phyloP scores from a whole-genome alignment of 2,329 filamentous ascomycete species.

The Aspergillus ochraceus region DNA sequence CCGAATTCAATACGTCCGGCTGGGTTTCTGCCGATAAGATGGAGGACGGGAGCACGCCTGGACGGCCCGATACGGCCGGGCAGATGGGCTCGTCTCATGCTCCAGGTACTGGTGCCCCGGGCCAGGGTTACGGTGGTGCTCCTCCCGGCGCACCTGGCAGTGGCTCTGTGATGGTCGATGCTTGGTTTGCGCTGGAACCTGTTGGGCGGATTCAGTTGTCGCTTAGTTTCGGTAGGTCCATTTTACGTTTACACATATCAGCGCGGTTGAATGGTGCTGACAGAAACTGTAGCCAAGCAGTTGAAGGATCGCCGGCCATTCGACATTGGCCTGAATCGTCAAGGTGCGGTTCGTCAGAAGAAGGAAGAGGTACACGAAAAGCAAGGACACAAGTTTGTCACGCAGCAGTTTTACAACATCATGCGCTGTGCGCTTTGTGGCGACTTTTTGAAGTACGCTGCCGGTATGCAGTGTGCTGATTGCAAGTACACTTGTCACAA shows the following conservation, averaged over 20 bases:
- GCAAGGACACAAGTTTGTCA: slow-evolving; percentile 98
- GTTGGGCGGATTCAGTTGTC: slow-evolving; percentile 89
- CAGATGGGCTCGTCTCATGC: slow-evolving; percentile 40
- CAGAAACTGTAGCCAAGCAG: slow-evolving; percentile 65
- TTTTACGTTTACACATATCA: neutral
- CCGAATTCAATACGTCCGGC: slow-evolving; percentile 88
- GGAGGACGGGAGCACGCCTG: slow-evolving; percentile 58
- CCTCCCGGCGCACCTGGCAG: slow-evolving; percentile 28
- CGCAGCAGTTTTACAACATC: slow-evolving; percentile 99
- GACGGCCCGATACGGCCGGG: slow-evolving; percentile 57
- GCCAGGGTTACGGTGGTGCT: slow-evolving; percentile 31
- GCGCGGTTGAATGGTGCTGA: slow-evolving; percentile 16
- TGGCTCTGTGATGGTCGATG: slow-evolving; percentile 63
- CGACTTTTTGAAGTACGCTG: slow-evolving; percentile 97
- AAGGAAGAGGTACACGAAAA: slow-evolving; percentile 99
- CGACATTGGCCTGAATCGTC: slow-evolving; percentile 87
- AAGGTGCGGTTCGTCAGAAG: slow-evolving; percentile 93
- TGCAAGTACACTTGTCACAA: slow-evolving; percentile 99
- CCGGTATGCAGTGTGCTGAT: slow-evolving; percentile 98
- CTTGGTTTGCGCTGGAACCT: slow-evolving; percentile 96
- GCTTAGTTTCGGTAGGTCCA: slow-evolving; percentile 70
- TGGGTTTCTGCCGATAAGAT: slow-evolving; percentile 98
- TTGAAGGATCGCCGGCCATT: slow-evolving; percentile 78
- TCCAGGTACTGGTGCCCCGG: slow-evolving; percentile 25
- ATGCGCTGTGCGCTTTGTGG: slow-evolving; percentile 98